Conservation (phyloP, 148 eudicot genomes). For the Cornus florida region DNA sequence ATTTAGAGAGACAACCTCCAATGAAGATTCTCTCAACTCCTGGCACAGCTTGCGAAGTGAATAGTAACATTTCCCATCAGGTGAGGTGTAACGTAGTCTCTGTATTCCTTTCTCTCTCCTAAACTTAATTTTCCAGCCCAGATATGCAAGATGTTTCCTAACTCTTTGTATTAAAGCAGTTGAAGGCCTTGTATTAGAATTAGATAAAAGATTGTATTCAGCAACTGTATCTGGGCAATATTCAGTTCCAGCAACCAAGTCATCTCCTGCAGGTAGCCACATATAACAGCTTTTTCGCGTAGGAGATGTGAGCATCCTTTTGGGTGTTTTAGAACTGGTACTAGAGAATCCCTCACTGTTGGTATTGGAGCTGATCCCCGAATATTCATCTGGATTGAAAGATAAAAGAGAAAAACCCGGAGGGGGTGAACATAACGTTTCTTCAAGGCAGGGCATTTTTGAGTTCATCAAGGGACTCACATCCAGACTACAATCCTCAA, state of each 20-base stretch:
- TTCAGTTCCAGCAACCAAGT: constrained; percentile 37
- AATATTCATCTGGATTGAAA: constrained; percentile 21
- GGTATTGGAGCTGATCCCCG: background rate
- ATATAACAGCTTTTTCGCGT: background rate
- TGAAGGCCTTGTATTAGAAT: constrained; percentile 2
- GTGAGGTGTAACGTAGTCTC: constrained; percentile 51
- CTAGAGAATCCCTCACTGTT: constrained; percentile 9
- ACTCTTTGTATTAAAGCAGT: background rate
- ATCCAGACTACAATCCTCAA: constrained; percentile 3
- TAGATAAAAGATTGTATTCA: constrained; percentile 16
- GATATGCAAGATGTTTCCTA: constrained; percentile 52
- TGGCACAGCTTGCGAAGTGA: constrained; percentile 35
- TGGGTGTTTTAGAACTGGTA: constrained; percentile 4
- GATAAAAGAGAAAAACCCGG: constrained; percentile 17
- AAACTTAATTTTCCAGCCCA: constrained; percentile 70
- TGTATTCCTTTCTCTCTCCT: background rate
- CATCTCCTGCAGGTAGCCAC: constrained; percentile 37
- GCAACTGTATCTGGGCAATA: constrained; percentile 45
- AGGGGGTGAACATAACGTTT: constrained; percentile 14
- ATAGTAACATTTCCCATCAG: constrained; percentile 34
- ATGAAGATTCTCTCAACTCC: constrained; percentile 1
- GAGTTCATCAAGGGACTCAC: background rate
- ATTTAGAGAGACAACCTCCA: constrained; percentile 15
- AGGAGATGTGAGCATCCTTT: background rate
- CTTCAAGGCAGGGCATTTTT: constrained; percentile 6